Conservation (phyloP, 345 rosid genomes). For the Turritis glabra region DNA sequence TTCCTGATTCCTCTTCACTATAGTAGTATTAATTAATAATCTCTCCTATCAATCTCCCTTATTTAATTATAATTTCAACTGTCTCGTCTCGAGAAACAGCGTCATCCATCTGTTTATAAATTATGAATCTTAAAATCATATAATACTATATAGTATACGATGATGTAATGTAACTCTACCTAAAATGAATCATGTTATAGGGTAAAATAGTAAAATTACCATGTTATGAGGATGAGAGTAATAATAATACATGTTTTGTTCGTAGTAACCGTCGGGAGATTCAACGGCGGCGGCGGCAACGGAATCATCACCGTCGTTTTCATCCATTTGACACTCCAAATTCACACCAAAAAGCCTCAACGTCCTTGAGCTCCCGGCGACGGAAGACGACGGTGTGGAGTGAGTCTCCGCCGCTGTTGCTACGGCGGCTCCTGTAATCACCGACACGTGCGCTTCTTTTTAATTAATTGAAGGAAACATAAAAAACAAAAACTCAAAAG, state of each 20-base stretch:
- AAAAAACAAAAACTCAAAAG: neutral
- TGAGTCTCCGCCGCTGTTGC: slow-evolving; percentile 28
- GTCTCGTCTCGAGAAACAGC: slow-evolving; percentile 36
- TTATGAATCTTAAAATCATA: slow-evolving; percentile 30
- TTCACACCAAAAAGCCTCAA: slow-evolving; percentile 88
- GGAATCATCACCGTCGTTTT: slow-evolving; percentile 44
- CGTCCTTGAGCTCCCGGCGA: slow-evolving; percentile 57
- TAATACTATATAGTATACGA: slow-evolving; percentile 22
- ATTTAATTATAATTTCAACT: slow-evolving; percentile 25
- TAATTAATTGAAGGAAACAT: neutral
- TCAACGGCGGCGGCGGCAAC: slow-evolving; percentile 20
- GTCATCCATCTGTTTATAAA: slow-evolving; percentile 22
- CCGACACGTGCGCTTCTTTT: slow-evolving; percentile 37
- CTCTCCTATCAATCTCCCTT: slow-evolving; percentile 27
- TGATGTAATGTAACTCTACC: slow-evolving; percentile 30
- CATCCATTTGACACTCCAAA: slow-evolving; percentile 75
- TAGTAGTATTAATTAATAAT: slow-evolving; percentile 6
- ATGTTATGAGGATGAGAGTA: slow-evolving; percentile 36
- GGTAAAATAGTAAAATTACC: slow-evolving; percentile 21
- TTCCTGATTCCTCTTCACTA: slow-evolving; percentile 30
- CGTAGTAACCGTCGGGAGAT: slow-evolving; percentile 48
- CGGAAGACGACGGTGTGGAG: slow-evolving; percentile 24
- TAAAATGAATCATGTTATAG: too few relatives aligned
- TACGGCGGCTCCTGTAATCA: slow-evolving; percentile 34
- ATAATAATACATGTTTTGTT: slow-evolving; percentile 43